These are phyloP conservation scores for Jatropha curcas DNA, from an alignment of 345 rosid species.

Conservation along the genomic window DNA sequence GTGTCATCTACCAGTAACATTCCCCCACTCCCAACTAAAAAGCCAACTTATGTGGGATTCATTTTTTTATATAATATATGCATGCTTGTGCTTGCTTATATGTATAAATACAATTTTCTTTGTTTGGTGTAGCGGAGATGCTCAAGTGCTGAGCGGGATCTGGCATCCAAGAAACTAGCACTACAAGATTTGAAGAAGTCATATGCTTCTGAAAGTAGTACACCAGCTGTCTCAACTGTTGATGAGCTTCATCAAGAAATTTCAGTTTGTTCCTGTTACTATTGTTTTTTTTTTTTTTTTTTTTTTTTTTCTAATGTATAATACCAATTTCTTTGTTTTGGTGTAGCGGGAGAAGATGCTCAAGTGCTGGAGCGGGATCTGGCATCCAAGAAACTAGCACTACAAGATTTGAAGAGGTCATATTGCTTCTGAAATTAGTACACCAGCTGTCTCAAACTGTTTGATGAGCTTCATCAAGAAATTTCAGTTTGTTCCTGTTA, in stretches of 20 bases:
- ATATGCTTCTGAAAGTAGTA: conserved; percentile 42
- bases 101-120: conserved; percentile 12
- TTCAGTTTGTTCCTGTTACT: conserved; percentile 48
- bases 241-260: conserved; percentile 83
- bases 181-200: conserved; percentile 63
- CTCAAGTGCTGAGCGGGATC: conserved; percentile 42
- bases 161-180: conserved; percentile 51
- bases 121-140: conserved; percentile 55
- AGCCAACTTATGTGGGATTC: background rate
- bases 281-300: background rate
- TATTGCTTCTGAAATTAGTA: conserved; percentile 43
- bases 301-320: too few relatives aligned
- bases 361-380: conserved; percentile 44
- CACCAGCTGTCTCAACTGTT: conserved; percentile 52
- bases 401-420: conserved; percentile 62
- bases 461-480: conserved; percentile 79
- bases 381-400: conserved; percentile 50
- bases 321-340: conserved; percentile 19
- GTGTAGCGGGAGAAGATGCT: conserved; percentile 64
- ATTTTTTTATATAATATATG: background rate
- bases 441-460: conserved; percentile 50
- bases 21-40: too few relatives aligned
- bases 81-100: too few relatives aligned
- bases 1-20: too few relatives aligned
- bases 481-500: conserved; percentile 56